Percentiles rank a stretch among this genome's conserved stretches.
Evolutionary conservation across 768 basidiomycete species (phyloP).

Genomic region (Holtermannia corniformis): DNA sequence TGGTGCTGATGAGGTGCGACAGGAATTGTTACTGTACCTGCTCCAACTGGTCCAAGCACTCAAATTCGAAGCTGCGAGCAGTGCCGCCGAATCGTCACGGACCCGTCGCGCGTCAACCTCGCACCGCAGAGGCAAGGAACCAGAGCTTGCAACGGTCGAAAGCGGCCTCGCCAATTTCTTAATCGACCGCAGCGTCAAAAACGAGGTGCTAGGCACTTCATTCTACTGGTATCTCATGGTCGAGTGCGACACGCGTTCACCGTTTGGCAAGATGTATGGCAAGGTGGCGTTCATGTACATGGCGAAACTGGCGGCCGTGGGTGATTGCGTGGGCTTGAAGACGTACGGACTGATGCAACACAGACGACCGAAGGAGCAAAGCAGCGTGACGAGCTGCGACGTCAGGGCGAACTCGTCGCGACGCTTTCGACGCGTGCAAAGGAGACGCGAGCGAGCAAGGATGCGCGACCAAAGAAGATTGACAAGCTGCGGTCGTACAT

Average conservation of each 20-base stretch:
- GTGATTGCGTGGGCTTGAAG: not conserved
- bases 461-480: conserved; percentile 92
- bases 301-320: conserved; percentile 75
- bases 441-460: conserved; percentile 80
- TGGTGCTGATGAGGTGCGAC: conserved; percentile 3
- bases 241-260: conserved; percentile 69
- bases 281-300: conserved; percentile 83
- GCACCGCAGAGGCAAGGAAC: not conserved
- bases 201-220: conserved; percentile 75
- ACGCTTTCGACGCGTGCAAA: conserved; percentile 74
- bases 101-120: conserved; percentile 7
- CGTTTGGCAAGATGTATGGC: conserved; percentile 81
- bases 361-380: conserved; percentile 55
- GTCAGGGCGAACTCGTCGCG: conserved; percentile 82
- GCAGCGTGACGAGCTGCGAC: conserved; percentile 74
- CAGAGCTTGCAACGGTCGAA: conserved; percentile 47
- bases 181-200: conserved; percentile 70
- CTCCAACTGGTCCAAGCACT: conserved; percentile 95
- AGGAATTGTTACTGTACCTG: conserved; percentile 88
- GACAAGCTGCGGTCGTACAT: conserved; percentile 82
- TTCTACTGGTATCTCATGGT: conserved; percentile 98
- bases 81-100: conserved; percentile 1
- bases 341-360: conserved; percentile 47
- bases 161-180: conserved; percentile 90
- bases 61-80: conserved; percentile 77